A percentile compares a stretch with the other conserved stretches of the same genome.
phyloP scores from a whole-genome alignment of 1,284 basidiomycete genomes.

The Moesziomyces globuligerus region DNA sequence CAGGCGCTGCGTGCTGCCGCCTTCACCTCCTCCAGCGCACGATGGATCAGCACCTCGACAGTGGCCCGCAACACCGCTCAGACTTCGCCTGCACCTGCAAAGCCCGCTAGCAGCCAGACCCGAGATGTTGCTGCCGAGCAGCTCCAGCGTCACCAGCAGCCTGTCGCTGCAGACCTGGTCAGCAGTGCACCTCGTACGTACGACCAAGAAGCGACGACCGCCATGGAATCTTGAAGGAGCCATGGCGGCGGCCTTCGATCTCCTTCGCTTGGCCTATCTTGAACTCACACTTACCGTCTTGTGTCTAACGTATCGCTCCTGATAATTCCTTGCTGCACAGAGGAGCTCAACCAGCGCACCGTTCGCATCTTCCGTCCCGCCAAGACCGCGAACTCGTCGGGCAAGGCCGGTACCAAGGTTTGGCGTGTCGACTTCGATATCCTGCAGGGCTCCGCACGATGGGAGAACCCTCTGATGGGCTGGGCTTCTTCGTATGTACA shows the following conservation, averaged over 20 bases:
- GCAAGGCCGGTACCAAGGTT: slow-evolving; percentile 80
- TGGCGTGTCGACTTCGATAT: slow-evolving; percentile 98
- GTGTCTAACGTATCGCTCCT: too few relatives aligned
- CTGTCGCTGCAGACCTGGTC: slow-evolving; percentile 51
- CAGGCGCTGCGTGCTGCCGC: slow-evolving; percentile 42
- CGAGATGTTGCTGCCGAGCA: slow-evolving; percentile 57
- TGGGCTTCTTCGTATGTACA: slow-evolving; percentile 73
- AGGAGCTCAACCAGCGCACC: slow-evolving; percentile 82
- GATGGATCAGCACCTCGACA: slow-evolving; percentile 41
- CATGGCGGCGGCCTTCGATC: too few relatives aligned
- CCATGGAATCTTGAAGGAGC: neutral
- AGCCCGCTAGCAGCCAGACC: slow-evolving; percentile 27
- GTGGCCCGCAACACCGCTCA: slow-evolving; percentile 28
- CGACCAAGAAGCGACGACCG: neutral
- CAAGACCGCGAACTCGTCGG: slow-evolving; percentile 94
- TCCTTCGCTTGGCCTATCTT: neutral
- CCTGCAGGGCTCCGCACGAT: slow-evolving; percentile 85
- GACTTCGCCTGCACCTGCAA: slow-evolving; percentile 37
- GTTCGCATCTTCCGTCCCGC: slow-evolving; percentile 95
- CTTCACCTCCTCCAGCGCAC: slow-evolving; percentile 30
- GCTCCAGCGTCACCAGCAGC: slow-evolving; percentile 39
- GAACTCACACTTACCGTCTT: neutral
- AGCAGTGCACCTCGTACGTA: slow-evolving; percentile 58
- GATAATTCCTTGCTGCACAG: too few relatives aligned
- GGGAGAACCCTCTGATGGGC: slow-evolving; percentile 99